These are phyloP conservation scores for Gracilariopsis chorda DNA, from an alignment of 23 red algal species.

Conservation along the genomic window DNA sequence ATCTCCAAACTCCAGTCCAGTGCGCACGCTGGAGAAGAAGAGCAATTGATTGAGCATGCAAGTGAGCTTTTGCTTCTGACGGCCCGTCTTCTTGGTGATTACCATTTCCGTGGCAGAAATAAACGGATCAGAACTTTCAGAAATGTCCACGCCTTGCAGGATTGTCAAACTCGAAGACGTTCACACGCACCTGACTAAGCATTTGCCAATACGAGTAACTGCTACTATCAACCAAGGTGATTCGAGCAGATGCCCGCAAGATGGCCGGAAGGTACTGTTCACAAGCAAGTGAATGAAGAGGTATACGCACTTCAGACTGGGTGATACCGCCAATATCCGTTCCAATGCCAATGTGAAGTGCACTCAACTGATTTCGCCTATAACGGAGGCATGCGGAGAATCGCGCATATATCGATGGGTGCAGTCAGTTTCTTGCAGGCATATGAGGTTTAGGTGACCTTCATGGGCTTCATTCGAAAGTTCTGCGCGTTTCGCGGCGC, in stretches of 20 bases:
- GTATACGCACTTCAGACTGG: conserved; percentile 47
- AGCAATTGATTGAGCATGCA: conserved; percentile 65
- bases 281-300: conserved; percentile 13
- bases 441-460: too few species aligned
- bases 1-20: too few species aligned
- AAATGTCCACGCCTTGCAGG: too few species aligned
- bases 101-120: conserved; percentile 10
- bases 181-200: too few species aligned
- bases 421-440: too few species aligned
- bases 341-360: not conserved
- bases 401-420: conserved; percentile 29
- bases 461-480: too few species aligned
- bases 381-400: not conserved
- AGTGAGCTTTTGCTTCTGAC: conserved; percentile 12
- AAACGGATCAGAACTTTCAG: conserved; percentile 47
- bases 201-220: too few species aligned
- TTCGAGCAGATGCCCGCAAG: not conserved
- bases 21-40: too few species aligned
- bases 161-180: too few species aligned
- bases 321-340: not conserved
- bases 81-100: too few species aligned
- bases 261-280: conserved; percentile 43
- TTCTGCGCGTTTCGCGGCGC: too few species aligned
- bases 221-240: conserved; percentile 19
- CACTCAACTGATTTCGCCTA: too few species aligned